Conservation (phyloP, 1,284 basidiomycete genomes). For the Cryptococcus sp. region DNA sequence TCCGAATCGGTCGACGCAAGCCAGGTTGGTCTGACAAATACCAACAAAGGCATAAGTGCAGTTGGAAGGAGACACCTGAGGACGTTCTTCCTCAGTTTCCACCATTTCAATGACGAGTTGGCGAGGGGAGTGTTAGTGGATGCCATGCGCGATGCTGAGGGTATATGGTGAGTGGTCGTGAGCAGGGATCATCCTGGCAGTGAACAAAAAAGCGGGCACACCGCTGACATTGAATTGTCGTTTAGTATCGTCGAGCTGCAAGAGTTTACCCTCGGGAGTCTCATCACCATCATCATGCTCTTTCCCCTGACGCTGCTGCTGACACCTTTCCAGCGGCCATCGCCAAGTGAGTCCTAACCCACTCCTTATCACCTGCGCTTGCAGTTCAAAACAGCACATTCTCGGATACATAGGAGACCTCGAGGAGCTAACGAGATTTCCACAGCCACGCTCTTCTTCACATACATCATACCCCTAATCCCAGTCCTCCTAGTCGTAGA, state of each 20-base stretch:
- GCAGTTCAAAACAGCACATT: too few relatives aligned
- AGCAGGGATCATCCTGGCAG: not conserved
- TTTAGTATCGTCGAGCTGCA: conserved; percentile 48
- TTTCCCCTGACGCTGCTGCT: conserved; percentile 33
- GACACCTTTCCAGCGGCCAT: conserved; percentile 37
- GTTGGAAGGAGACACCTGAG: conserved; percentile 29
- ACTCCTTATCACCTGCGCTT: not conserved
- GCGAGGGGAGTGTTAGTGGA: conserved; percentile 39
- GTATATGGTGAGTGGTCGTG: conserved; percentile 35
- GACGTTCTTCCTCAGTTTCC: conserved; percentile 47
- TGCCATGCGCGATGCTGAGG: conserved; percentile 43
- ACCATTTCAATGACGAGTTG: conserved; percentile 43
- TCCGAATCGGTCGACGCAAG: conserved; percentile 38
- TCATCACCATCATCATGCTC: conserved; percentile 34
- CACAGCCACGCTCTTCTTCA: conserved; percentile 41
- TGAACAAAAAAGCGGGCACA: too few relatives aligned
- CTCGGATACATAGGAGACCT: too few relatives aligned
- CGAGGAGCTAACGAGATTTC: not conserved
- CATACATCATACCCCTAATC: conserved; percentile 44
- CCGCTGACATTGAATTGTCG: too few relatives aligned
- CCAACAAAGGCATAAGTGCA: conserved; percentile 12
- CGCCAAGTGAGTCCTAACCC: conserved; percentile 26
- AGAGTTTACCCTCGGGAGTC: conserved; percentile 31
- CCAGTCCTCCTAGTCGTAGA: conserved; percentile 43
- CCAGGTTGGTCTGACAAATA: too few relatives aligned